Conservation (phyloP, 2,329 filamentous ascomycete genomes). For the Colletotrichum somersetense region DNA sequence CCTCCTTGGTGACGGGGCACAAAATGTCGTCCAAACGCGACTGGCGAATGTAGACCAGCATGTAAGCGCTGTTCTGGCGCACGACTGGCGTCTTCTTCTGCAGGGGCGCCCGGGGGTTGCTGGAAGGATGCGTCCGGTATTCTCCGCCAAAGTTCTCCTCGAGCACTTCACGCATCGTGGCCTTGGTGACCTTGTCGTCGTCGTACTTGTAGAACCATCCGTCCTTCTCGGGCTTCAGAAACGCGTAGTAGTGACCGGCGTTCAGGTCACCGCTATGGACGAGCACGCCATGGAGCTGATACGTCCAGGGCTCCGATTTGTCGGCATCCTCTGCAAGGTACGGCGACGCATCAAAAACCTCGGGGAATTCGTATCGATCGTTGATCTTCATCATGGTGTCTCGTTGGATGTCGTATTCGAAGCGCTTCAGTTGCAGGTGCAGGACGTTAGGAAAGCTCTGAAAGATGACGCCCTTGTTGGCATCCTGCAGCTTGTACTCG, state of each 20-base stretch:
- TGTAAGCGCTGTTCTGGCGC: conserved; percentile 89
- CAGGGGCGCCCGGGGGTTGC: conserved; percentile 56
- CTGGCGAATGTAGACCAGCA: conserved; percentile 97
- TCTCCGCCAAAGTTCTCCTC: conserved; percentile 98
- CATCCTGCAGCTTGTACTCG: conserved; percentile 92
- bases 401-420: conserved; percentile 96
- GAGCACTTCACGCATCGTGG: conserved; percentile 88
- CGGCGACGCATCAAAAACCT: conserved; percentile 84
- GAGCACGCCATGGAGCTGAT: conserved; percentile 93
- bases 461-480: conserved; percentile 98
- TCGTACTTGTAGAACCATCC: conserved; percentile 98
- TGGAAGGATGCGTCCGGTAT: conserved; percentile 68
- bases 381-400: conserved; percentile 99
- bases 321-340: conserved; percentile 91
- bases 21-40: conserved; percentile 86
- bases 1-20: conserved; percentile 78
- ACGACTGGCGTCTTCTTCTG: conserved; percentile 71
- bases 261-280: conserved; percentile 98
- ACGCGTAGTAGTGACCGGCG: conserved; percentile 98
- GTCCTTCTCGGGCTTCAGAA: conserved; percentile 92
- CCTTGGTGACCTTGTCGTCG: conserved; percentile 96
- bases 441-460: conserved; percentile 94
- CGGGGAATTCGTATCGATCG: conserved; percentile 90
- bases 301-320: conserved; percentile 88
- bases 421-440: conserved; percentile 95